These are phyloP conservation scores for Trichosporon asahii DNA, from an alignment of 1,284 basidiomycete species.

Conservation along the genomic window DNA sequence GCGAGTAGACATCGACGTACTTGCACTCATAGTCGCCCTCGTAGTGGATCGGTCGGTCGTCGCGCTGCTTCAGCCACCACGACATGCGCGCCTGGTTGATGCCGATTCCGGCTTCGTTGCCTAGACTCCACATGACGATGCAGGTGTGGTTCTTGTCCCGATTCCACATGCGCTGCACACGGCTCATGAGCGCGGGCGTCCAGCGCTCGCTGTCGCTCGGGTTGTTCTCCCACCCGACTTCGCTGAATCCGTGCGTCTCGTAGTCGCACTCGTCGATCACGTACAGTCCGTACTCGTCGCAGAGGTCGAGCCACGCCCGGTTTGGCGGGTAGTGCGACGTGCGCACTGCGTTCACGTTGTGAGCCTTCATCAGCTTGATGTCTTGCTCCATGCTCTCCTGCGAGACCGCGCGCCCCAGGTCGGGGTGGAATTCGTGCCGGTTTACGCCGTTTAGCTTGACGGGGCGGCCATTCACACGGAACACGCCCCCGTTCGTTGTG, in stretches of 20 bases:
- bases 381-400: slow-evolving; percentile 29
- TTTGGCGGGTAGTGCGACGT: slow-evolving; percentile 31
- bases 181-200: slow-evolving; percentile 25
- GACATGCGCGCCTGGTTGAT: slow-evolving; percentile 32
- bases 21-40: slow-evolving; percentile 25
- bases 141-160: slow-evolving; percentile 36
- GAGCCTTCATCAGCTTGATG: slow-evolving; percentile 30
- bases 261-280: slow-evolving; percentile 33
- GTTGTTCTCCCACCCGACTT: slow-evolving; percentile 22
- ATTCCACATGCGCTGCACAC: slow-evolving; percentile 25
- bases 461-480: slow-evolving; percentile 32
- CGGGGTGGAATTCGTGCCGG: slow-evolving; percentile 33
- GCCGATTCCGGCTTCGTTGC: slow-evolving; percentile 31
- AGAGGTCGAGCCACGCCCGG: slow-evolving; percentile 29
- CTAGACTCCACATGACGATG: slow-evolving; percentile 32
- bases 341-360: slow-evolving; percentile 35
- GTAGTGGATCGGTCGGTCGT: slow-evolving; percentile 32
- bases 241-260: slow-evolving; percentile 33
- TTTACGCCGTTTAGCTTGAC: slow-evolving; percentile 31
- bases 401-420: slow-evolving; percentile 22
- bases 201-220: slow-evolving; percentile 23
- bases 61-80: slow-evolving; percentile 22
- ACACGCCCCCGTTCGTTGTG: slow-evolving; percentile 16
- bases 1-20: slow-evolving; percentile 30
- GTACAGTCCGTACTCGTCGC: slow-evolving; percentile 35